Conservation (phyloP, 371 early-diverging fungal genomes). For the Fennellomyces sp. region DNA sequence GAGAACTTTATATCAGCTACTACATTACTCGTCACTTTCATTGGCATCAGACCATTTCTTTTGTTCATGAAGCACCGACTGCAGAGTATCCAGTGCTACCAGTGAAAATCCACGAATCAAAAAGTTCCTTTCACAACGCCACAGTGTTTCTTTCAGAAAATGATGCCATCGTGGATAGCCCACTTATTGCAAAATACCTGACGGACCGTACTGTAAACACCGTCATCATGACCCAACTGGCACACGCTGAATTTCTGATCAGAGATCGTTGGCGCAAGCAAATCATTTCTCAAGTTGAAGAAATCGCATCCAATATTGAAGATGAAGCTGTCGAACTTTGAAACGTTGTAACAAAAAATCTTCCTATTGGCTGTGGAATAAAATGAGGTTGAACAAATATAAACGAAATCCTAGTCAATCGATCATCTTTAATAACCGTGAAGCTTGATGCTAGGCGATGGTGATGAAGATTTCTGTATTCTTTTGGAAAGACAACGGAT, state of each 20-base stretch:
- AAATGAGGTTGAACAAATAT: no score
- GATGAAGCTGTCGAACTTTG: conserved; percentile 14
- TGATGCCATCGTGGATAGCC: conserved; percentile 49
- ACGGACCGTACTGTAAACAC: conserved; percentile 19
- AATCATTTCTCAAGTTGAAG: conserved; percentile 27
- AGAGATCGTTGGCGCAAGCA: conserved; percentile 37
- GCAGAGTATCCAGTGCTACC: neutral
- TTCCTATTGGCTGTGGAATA: no score
- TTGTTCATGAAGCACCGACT: conserved; percentile 21
- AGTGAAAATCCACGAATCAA: conserved; percentile 1
- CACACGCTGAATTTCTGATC: conserved; percentile 55
- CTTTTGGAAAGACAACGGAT: no score
- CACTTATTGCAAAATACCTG: conserved; percentile 36
- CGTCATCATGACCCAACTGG: conserved; percentile 43
- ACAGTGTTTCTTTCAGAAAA: conserved; percentile 46
- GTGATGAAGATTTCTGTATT: no score
- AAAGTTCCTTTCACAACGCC: conserved; percentile 24
- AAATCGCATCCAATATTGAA: conserved; percentile 27
- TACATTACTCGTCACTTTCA: conserved; percentile 67
- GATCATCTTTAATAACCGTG: no score
- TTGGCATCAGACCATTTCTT: conserved; percentile 62
- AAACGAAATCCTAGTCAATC: no score
- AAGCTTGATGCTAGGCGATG: no score
- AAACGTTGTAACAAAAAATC: no score
- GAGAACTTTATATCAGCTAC: conserved; percentile 67